Base-by-base conservation (phyloP, 495 filamentous ascomycete species). In the Xylaria longipes region DNA sequence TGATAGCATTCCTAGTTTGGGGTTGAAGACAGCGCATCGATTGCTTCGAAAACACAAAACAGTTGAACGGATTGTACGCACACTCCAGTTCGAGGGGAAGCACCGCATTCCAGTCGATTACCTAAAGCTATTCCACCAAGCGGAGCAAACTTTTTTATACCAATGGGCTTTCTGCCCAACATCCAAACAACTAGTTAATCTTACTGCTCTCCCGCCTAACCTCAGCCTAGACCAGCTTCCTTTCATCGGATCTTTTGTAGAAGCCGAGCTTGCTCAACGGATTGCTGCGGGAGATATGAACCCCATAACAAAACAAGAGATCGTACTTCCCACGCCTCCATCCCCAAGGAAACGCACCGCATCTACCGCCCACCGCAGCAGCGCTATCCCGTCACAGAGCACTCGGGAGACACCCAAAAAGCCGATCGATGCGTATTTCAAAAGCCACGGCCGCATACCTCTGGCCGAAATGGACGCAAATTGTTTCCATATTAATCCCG, bases 81-180 rank as follows among this genome's bases (percentile, higher is more conserved):
- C 92, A 81, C 82, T 97, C 39, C 91, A 92, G 67, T 97, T 98
- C 70, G 94, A 98, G 31, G 93, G 93, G 15, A 91, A 95, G 72
- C 92, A 89, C 72, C 87, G 87, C 46, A 87, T 99, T 15, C 95
- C 97, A 0, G 75, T 87, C 2, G 88, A 90, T 71, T 99, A 98
- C 79, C 81, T 94, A 6, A 87, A 91, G 22, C 83, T 87, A 31
- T 98, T 98, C 78, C 83, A 87, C 65, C 90, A 93, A 75, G 97
- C 97, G 0, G 96, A 98, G 77, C 85, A 91, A 68, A 98, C 97
- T 0, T 99, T 99, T 77, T 86, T 97, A 9, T 91, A 98, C 75
- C 95, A 97, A 80, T 90, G 97, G 74, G 97, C 98, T 2, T 99
- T 92, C 78, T 98, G 95, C 76, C 94, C 94, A 0, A 83, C 87